These are phyloP conservation scores for Pseudopithomyces chartarum DNA, from an alignment of 2,329 filamentous ascomycete genomes.

Conservation along the genomic window DNA sequence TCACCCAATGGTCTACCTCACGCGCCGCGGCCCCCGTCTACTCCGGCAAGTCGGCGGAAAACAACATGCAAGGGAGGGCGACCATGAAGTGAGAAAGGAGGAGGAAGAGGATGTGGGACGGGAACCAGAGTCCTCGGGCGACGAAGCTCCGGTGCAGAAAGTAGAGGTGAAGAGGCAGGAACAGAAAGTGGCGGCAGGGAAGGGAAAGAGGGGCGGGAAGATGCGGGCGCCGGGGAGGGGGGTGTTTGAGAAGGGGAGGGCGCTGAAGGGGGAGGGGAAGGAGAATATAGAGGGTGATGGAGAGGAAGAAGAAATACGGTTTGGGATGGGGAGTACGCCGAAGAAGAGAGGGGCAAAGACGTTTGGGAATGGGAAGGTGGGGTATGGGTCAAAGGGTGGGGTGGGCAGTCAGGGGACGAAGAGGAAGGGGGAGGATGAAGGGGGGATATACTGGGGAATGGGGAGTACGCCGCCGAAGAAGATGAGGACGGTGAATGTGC, in stretches of 20 bases:
- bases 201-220: background rate
- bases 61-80: background rate
- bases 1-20: no score
- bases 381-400: slow-evolving; percentile 12
- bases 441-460: slow-evolving; percentile 12
- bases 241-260: slow-evolving; percentile 13
- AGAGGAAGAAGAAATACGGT: background rate
- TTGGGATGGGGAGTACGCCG: slow-evolving; percentile 15
- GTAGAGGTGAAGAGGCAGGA: background rate
- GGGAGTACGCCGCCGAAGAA: slow-evolving; percentile 11
- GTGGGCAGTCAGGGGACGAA: slow-evolving; percentile 20
- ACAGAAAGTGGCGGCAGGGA: background rate
- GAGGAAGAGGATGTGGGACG: slow-evolving; percentile 18
- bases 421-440: background rate
- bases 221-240: slow-evolving; percentile 15
- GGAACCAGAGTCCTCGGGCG: slow-evolving; percentile 29
- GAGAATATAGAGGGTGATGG: slow-evolving; percentile 20
- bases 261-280: slow-evolving; percentile 21
- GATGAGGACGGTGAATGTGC: slow-evolving; percentile 13
- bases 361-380: slow-evolving; percentile 16
- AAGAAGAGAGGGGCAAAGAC: background rate
- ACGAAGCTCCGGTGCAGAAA: slow-evolving; percentile 20
- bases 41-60: background rate
- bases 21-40: no score
- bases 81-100: background rate